phyloP scores from a whole-genome alignment of 2,329 filamentous ascomycete genomes.

The Colletotrichum somersetense region DNA sequence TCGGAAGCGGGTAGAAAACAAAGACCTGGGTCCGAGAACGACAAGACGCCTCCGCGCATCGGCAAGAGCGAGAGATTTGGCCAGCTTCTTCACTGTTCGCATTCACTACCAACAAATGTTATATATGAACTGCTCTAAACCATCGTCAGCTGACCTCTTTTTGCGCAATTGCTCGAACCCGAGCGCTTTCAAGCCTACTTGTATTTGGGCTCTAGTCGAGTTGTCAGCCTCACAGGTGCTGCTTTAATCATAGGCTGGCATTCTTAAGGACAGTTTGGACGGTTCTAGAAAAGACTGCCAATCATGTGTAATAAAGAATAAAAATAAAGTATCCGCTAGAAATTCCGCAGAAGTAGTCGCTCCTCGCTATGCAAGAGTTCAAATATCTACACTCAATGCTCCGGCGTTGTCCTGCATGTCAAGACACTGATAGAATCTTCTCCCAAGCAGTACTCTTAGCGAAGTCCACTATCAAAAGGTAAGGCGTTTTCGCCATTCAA shows the following conservation, averaged over 20 bases:
- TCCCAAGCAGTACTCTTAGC: background rate
- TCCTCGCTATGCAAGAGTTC: background rate
- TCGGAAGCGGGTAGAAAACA: background rate
- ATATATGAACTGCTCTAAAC: background rate
- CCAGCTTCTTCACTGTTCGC: slow-evolving; percentile 1
- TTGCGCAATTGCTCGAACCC: background rate
- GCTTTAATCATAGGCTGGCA: background rate
- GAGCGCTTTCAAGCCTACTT: background rate
- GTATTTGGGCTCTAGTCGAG: background rate
- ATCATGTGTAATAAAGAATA: background rate
- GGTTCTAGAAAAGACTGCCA: background rate
- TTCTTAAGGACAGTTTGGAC: no score
- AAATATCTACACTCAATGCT: background rate
- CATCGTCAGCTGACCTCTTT: background rate
- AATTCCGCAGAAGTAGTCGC: background rate
- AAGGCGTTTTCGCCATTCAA: slow-evolving; percentile 17
- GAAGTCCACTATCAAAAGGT: slow-evolving; percentile 36
- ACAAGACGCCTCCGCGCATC: background rate
- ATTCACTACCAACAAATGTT: background rate
- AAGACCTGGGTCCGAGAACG: background rate
- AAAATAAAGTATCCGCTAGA: background rate
- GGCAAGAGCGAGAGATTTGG: background rate
- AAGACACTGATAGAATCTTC: background rate
- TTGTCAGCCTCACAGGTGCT: background rate
- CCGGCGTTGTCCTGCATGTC: no score